Percentiles rank a stretch among this genome's conserved stretches.
Conservation (phyloP, 2,329 filamentous ascomycete genomes). For the Trichoderma simmonsii region DNA sequence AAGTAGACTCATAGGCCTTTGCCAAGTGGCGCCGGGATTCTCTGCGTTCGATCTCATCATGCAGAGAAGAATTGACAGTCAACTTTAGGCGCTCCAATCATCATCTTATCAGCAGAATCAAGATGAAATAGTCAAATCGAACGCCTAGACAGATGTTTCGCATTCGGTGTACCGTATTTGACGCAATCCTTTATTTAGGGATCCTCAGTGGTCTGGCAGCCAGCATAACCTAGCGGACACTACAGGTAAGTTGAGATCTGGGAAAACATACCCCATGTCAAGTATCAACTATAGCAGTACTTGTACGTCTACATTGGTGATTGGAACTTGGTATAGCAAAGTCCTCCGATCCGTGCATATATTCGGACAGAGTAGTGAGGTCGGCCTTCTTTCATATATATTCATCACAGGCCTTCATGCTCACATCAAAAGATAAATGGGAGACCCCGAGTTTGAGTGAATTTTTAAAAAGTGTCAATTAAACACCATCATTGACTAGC, state of each 20-base stretch:
- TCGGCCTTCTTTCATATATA: background rate
- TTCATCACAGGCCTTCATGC: background rate
- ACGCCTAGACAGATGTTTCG: background rate
- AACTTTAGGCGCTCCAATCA: background rate
- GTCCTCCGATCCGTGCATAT: background rate
- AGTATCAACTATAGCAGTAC: background rate
- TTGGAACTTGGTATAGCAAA: background rate
- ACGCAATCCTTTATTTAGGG: background rate
- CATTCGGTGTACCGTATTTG: background rate
- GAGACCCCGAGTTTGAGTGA: too few species aligned
- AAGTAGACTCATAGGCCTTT: background rate
- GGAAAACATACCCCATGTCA: background rate
- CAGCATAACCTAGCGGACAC: background rate
- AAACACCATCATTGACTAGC: background rate
- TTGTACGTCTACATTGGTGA: background rate
- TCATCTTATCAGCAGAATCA: accelerated
- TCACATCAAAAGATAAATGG: background rate
- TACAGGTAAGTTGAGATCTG: background rate
- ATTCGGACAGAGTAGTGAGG: background rate
- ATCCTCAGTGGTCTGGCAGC: background rate
- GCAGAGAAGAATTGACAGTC: background rate
- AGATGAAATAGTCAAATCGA: background rate
- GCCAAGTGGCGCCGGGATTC: background rate
- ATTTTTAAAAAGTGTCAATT: background rate
- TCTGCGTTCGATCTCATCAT: background rate